Percentiles rank a stretch among this genome's conserved stretches.
Evolutionary conservation across 352 stramenopile species (phyloP).

Genomic region (Pythium rhizo-oryzae): DNA sequence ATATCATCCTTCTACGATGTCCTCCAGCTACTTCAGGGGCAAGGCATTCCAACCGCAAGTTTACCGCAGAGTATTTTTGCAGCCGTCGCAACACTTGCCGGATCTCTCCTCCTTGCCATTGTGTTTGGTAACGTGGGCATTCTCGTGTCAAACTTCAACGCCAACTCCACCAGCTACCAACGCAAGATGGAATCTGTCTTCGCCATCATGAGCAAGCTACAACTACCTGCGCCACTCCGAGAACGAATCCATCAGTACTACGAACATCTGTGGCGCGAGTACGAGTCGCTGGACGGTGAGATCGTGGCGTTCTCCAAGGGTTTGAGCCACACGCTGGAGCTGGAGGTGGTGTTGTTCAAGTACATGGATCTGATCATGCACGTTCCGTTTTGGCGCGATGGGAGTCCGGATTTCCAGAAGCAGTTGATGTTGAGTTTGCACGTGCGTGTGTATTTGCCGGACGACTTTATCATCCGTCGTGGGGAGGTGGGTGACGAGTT

Average conservation of each 20-base stretch:
- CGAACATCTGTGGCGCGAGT: constrained; percentile 63
- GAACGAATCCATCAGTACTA: constrained; percentile 72
- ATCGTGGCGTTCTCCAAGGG: constrained; percentile 55
- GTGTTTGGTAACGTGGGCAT: constrained; percentile 68
- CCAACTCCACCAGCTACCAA: constrained; percentile 52
- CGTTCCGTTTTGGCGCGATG: constrained; percentile 58
- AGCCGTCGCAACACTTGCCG: constrained; percentile 43
- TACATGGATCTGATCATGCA: constrained; percentile 71
- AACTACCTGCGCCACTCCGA: constrained; percentile 46
- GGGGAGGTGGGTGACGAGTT: constrained; percentile 61
- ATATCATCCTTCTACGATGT: neutral
- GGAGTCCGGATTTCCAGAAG: constrained; percentile 63
- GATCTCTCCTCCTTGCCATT: constrained; percentile 57
- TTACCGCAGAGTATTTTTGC: constrained; percentile 45
- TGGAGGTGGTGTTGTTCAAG: constrained; percentile 72
- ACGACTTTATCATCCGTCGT: constrained; percentile 70
- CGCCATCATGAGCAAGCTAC: constrained; percentile 52
- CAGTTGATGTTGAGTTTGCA: constrained; percentile 58
- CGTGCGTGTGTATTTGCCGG: constrained; percentile 65
- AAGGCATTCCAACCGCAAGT: constrained; percentile 16
- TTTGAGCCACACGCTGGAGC: constrained; percentile 51
- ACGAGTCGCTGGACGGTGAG: constrained; percentile 62
- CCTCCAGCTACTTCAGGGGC: too few species aligned
- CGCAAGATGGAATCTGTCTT: constrained; percentile 70
- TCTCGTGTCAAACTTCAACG: constrained; percentile 60